These are phyloP conservation scores for Apophysomyces variabilis DNA, from an alignment of 371 early-diverging fungal species.

Conservation along the genomic window DNA sequence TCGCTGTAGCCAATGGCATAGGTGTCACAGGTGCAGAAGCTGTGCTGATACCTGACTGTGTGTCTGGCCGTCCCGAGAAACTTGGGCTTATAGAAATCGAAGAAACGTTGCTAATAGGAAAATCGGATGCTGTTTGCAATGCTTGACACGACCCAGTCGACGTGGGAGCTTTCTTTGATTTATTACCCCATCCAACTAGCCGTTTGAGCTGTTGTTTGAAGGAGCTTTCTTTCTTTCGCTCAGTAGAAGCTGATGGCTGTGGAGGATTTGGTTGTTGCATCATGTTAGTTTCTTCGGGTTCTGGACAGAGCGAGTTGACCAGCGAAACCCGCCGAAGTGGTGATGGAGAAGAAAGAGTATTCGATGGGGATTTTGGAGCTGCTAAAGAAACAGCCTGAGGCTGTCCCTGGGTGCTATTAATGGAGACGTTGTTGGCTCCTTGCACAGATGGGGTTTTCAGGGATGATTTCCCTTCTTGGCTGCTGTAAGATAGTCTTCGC, in stretches of 20 bases:
- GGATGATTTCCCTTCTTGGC: conserved; percentile 39
- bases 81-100: conserved; percentile 1
- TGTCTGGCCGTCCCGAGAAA: conserved; percentile 7
- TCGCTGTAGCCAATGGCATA: conserved; percentile 31
- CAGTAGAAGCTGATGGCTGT: conserved; percentile 4
- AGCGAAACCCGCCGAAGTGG: conserved; percentile 16
- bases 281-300: conserved; percentile 7
- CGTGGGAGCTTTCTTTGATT: conserved; percentile 23
- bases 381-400: conserved; percentile 11
- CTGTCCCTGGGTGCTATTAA: conserved; percentile 13
- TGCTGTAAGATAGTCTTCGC: conserved; percentile 15
- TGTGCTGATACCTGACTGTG: conserved; percentile 33
- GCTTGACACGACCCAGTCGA: background rate
- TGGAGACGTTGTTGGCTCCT: conserved; percentile 14
- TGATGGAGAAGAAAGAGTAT: conserved; percentile 36
- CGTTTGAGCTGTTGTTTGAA: conserved; percentile 47
- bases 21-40: conserved; percentile 33
- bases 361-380: conserved; percentile 14
- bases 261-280: conserved; percentile 11
- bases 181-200: conserved; percentile 51
- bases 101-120: background rate
- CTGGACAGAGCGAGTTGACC: conserved; percentile 13
- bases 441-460: conserved; percentile 24
- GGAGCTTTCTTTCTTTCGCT: conserved; percentile 33
- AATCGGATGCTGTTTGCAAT: conserved; percentile 1